Conservation (phyloP, 805 yeast species). For the Barnettozyma vustinii region DNA sequence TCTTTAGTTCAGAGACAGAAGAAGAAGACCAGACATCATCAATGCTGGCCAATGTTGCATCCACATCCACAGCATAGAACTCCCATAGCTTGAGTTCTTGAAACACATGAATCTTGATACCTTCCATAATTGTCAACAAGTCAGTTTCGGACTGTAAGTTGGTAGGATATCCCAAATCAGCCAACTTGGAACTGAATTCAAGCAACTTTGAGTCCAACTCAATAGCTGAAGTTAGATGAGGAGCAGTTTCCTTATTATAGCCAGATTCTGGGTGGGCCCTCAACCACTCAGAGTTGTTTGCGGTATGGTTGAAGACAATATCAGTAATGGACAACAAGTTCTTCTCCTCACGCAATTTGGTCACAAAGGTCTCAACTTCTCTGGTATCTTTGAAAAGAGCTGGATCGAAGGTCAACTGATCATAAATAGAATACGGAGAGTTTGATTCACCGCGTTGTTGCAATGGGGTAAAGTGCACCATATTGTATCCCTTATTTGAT, state of each 20-base stretch:
- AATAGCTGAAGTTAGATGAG: constrained; percentile 79
- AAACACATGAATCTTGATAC: constrained; percentile 63
- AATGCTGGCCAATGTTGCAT: constrained; percentile 34
- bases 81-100: constrained; percentile 77
- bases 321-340: constrained; percentile 79
- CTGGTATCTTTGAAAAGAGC: constrained; percentile 47
- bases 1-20: constrained; percentile 13
- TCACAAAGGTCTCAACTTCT: constrained; percentile 50
- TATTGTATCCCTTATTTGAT: constrained; percentile 77
- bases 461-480: constrained; percentile 94
- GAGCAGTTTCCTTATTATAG: constrained; percentile 80
- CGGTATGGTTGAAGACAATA: constrained; percentile 93
- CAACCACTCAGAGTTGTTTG: constrained; percentile 84
- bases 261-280: constrained; percentile 86
- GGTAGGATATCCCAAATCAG: constrained; percentile 56
- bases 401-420: constrained; percentile 77
- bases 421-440: constrained; percentile 89
- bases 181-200: constrained; percentile 57
- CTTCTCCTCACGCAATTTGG: constrained; percentile 44
- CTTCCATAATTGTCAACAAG: constrained; percentile 56
- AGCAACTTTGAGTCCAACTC: constrained; percentile 71
- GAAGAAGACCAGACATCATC: constrained; percentile 31
- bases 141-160: constrained; percentile 47
- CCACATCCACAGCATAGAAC: constrained; percentile 68
- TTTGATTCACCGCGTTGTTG: constrained; percentile 85